Conservation (phyloP, 768 basidiomycete species). For the Russula olivacea region DNA sequence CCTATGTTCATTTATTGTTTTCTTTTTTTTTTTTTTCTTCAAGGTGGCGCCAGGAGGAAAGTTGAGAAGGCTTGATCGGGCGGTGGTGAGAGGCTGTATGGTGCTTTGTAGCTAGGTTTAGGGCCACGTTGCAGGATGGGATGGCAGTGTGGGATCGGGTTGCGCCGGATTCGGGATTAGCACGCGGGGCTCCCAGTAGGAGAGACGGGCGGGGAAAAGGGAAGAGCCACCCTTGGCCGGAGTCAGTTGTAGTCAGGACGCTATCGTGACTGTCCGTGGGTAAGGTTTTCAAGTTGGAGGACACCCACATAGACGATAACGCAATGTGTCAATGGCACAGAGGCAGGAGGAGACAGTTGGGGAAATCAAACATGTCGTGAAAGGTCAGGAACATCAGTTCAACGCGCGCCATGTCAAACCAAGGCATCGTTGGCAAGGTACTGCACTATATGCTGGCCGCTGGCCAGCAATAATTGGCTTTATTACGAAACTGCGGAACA, state of each 20-base stretch:
- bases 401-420: neutral
- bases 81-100: neutral
- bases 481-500: too few species aligned
- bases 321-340: neutral
- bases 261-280: neutral
- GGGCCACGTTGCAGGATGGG: too few species aligned
- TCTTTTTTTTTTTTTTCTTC: neutral
- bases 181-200: too few species aligned
- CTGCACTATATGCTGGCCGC: neutral
- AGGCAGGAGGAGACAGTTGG: slow-evolving; percentile 7
- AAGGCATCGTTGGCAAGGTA: slow-evolving; percentile 14
- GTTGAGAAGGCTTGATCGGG: slow-evolving; percentile 8
- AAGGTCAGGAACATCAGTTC: slow-evolving; percentile 3
- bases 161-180: neutral
- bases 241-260: slow-evolving; percentile 5
- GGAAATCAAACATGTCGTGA: slow-evolving; percentile 13
- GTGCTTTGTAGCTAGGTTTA: neutral
- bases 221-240: neutral
- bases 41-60: slow-evolving; percentile 1
- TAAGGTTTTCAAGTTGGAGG: neutral
- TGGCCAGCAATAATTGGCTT: neutral
- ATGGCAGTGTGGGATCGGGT: neutral
- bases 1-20: neutral
- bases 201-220: too few species aligned
- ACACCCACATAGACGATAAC: neutral